Base-by-base conservation (phyloP, 352 stramenopile species). In the Thraustotheca clavata region DNA sequence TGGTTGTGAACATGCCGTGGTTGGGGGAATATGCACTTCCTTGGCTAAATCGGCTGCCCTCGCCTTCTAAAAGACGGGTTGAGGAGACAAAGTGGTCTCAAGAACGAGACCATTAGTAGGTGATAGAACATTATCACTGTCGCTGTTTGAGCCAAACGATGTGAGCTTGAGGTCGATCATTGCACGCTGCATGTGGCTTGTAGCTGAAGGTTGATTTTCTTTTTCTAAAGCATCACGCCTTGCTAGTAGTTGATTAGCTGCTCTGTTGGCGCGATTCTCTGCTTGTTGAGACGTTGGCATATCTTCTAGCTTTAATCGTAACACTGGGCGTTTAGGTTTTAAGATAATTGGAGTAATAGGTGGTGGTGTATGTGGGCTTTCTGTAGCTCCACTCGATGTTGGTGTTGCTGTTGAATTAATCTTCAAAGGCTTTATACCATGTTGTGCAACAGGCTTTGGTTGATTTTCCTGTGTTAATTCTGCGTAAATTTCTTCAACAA, bases 11-110 rank as follows among this genome's bases (percentile, higher is more conserved):
- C 79, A 89, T 90, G 38, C 85, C 85, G 40, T 91, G 80, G 67
- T 91, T 94, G 1, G 85, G 85, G 43, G 85, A 94, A 65, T 92
- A 94, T 29, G 83, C 81, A 62, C 85, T 92, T n/a, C 81, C 79
- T 32, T 68, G 75, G 48, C 85, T 91, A 65, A 87, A 78, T 0
- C 85, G 70, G 18, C 72, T 81, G 60, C 69, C 57, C 43, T 83
- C 72, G 83, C 46, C 40, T 70, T 70, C 34, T 62, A 36, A 14
- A 29, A 18, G 32, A 22, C 18, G 39, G 36, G 41, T 14, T 16
- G 26, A 27, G 50, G 4, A 4, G 24, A 9, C 34, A 4, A 50
- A 32, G 67, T 59, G 3, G 8, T 2, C 1, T 24, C 24, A n/a
- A 27, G 26, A 6, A 14, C 5, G 47, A 62, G 9, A 68, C 59